Evolutionary conservation across 768 basidiomycete genomes (phyloP), one percentile per base, ranked within the genome.

Genomic region (Phaffia tasmanica): DNA sequence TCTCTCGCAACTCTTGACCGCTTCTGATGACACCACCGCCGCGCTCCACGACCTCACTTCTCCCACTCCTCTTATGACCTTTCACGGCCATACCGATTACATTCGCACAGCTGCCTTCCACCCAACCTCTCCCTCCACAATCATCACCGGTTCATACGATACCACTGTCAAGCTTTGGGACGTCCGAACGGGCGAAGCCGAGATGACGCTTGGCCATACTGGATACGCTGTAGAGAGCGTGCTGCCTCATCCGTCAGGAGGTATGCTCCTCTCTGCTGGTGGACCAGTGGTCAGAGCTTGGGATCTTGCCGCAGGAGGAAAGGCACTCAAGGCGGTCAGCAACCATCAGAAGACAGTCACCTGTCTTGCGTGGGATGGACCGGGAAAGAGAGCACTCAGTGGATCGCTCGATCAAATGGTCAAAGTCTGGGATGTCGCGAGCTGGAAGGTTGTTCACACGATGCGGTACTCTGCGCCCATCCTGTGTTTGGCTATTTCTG

Each of bases 331-430:
- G 57, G 94, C 95, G 14, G 74, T 98, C 70, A 94, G 91, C 47
- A 98, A 98, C 78, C 95, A 99, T 75, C 94, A 98, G 78, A 99
- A 99, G 79, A 92, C 95, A 2, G 83, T 99, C 64, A 98, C 94
- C 0, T 83, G 89, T 19, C 81, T 95, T 53, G 79, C 89, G 0
- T 90, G 93, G 76, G 86, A 90, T 74, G 56, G 56, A 30, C 51
- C 64, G 57, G 57, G 57, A 57, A 83, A 84, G 70, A 83, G 92
- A 48, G 81, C 98, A 1, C 79, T 99, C 56, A 90, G 89, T 0
- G 95, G 91, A 35, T 85, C 88, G 53, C 79, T 99, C 69, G 95
- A 99, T 75, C 92, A 94, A 71, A 88, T 99, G 87, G 89, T 98
- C 66, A 99, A 99, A 78, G 93, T 97, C 46, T 99, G 98, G 78